Percentiles rank a stretch among this genome's conserved stretches.
phyloP scores from a whole-genome alignment of 192 early-diverging fungal species.

The Umbelopsis sp. region DNA sequence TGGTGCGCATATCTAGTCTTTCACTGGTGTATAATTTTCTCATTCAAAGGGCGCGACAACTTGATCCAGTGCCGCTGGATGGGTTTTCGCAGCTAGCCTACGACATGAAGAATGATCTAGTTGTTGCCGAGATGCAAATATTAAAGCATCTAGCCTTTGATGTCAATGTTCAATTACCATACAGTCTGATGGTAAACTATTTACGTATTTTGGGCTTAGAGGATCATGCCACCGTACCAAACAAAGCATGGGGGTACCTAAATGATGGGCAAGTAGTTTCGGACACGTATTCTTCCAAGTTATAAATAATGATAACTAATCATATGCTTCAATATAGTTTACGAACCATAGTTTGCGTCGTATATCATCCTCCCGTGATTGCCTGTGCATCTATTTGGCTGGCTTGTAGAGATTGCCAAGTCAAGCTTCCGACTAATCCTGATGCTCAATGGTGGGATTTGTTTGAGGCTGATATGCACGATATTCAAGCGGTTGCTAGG shows the following conservation, averaged over 20 bases:
- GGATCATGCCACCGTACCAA: slow-evolving; percentile 75
- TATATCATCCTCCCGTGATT: slow-evolving; percentile 80
- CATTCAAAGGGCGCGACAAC: slow-evolving; percentile 56
- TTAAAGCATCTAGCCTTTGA: slow-evolving; percentile 90
- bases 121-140: slow-evolving; percentile 87
- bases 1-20: slow-evolving; percentile 77
- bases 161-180: slow-evolving; percentile 96
- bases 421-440: slow-evolving; percentile 60
- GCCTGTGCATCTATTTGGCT: slow-evolving; percentile 88
- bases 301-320: neutral
- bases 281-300: neutral
- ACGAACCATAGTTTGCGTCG: slow-evolving; percentile 73
- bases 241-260: slow-evolving; percentile 91
- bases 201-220: slow-evolving; percentile 78
- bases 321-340: slow-evolving; percentile 47
- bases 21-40: slow-evolving; percentile 81
- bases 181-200: slow-evolving; percentile 94
- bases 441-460: slow-evolving; percentile 39
- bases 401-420: slow-evolving; percentile 65
- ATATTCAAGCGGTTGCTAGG: slow-evolving; percentile 59
- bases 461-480: slow-evolving; percentile 27
- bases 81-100: slow-evolving; percentile 67
- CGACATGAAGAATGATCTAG: slow-evolving; percentile 79
- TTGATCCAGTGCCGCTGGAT: slow-evolving; percentile 55
- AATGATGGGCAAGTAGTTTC: slow-evolving; percentile 75